Conservation (phyloP, 2,329 filamentous ascomycete species). For the Arachnomyces sp. region DNA sequence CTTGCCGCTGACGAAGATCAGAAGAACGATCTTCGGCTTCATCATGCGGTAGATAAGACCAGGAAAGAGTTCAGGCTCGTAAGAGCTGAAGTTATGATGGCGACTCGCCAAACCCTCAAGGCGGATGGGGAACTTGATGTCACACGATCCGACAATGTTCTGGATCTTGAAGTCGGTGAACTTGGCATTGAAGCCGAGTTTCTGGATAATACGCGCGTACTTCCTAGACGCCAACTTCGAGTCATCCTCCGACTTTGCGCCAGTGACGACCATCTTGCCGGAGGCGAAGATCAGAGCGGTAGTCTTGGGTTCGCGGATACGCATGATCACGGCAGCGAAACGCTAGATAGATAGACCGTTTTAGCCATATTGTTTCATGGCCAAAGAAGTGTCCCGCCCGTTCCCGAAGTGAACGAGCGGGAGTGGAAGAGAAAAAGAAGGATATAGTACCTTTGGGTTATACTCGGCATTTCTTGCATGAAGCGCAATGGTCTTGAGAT, state of each 20-base stretch:
- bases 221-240: constrained; percentile 95
- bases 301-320: constrained; percentile 97
- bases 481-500: constrained; percentile 96
- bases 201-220: constrained; percentile 98
- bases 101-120: constrained; percentile 90
- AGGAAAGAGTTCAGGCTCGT: constrained; percentile 96
- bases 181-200: constrained; percentile 98
- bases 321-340: constrained; percentile 99
- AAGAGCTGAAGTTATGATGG: constrained; percentile 99
- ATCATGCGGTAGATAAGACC: constrained; percentile 99
- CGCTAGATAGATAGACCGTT: constrained; percentile 53
- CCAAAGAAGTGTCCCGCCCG: constrained; percentile 25
- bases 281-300: constrained; percentile 96
- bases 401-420: constrained; percentile 20
- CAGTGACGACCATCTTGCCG: constrained; percentile 99
- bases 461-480: constrained; percentile 98
- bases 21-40: constrained; percentile 96
- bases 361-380: constrained; percentile 38
- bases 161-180: constrained; percentile 99
- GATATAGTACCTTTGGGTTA: constrained; percentile 76
- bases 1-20: constrained; percentile 98
- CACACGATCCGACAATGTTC: constrained; percentile 97
- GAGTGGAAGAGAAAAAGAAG: constrained; percentile 18
- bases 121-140: constrained; percentile 98
- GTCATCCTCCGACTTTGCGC: constrained; percentile 95